Base-by-base conservation (phyloP, 2,329 filamentous ascomycete species). In the Cadophora gregata region DNA sequence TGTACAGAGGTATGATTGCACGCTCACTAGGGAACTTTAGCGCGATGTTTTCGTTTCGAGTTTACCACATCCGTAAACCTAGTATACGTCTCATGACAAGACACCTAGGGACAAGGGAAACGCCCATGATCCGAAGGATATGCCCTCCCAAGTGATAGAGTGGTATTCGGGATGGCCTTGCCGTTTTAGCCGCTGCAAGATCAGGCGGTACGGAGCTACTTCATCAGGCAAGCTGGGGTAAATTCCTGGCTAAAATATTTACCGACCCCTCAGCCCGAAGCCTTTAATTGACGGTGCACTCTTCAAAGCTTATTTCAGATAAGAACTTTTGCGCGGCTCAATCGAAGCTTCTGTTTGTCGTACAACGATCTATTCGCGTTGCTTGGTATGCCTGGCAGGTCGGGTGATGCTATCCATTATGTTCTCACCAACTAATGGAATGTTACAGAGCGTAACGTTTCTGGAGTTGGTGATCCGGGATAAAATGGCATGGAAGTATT, bases 301-400 rank as follows among this genome's bases (percentile, higher is more conserved):
- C 27, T 33, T 21, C 29, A 51, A 56, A 42, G 55, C 55, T 59
- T 59, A 33, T 31, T 64, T 42, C 14, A 50, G 21, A 59, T 51
- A 31, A 12, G n/a, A 4, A 10, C n/a, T 29, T 36, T 29, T 4
- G 27, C 36, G 33, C 55, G 31, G 8, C 16, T 42, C 45, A 33
- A 59, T 64, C 53, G 47, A 55, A 59, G 25, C 16, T 27, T 14
- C 24, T 36, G 16, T 9, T 38, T 31, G 27, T 36, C 8, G 7
- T 36, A 36, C 47, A 21, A n/a, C 33, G 51, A 50, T 56, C 59
- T 63, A 33, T 59, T 56, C 48, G 24, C 36, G 59, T 45, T 33
- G 50, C 50, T 53, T 53, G 50, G 25, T 31, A 31, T 53, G 14
- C 5, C 38, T 5, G 10, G 38, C 14, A 16, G 10, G 19, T 42